Conservation (phyloP, 768 basidiomycete genomes). For the Glaciozyma martinii region DNA sequence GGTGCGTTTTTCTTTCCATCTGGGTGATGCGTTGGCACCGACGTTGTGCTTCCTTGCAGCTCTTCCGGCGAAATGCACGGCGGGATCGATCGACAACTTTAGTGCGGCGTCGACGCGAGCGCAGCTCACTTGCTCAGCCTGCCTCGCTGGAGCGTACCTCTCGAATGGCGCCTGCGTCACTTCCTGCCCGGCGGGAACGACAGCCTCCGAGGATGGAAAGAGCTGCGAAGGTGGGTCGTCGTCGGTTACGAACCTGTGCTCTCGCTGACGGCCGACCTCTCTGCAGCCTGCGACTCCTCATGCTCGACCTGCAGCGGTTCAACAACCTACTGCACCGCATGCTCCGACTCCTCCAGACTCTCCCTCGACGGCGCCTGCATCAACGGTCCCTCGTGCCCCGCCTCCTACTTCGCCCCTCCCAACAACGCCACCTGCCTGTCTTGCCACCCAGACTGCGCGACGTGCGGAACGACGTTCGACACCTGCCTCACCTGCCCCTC, state of each 20-base stretch:
- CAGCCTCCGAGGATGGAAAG: conserved; percentile 57
- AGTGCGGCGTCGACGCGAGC: conserved; percentile 56
- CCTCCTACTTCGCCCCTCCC: conserved; percentile 55
- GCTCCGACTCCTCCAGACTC: conserved; percentile 48
- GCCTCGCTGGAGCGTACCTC: conserved; percentile 66
- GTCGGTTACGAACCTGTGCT: too few species aligned
- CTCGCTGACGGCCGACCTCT: neutral
- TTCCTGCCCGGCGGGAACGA: conserved; percentile 63
- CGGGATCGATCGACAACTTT: conserved; percentile 67
- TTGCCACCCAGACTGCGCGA: conserved; percentile 79
- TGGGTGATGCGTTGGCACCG: too few species aligned
- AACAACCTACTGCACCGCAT: conserved; percentile 64
- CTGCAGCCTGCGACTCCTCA: conserved; percentile 57
- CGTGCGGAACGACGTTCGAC: conserved; percentile 21
- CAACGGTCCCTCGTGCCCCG: conserved; percentile 53
- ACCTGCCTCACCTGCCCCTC: conserved; percentile 31
- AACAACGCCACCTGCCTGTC: conserved; percentile 51
- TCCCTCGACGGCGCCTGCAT: conserved; percentile 68
- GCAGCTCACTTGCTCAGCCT: conserved; percentile 64
- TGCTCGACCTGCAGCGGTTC: conserved; percentile 65
- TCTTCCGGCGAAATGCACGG: conserved; percentile 72
- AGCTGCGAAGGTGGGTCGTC: conserved; percentile 59
- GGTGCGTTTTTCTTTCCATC: conserved; percentile 47
- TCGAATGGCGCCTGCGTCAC: conserved; percentile 60
- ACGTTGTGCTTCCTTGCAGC: conserved; percentile 44